Evolutionary conservation across 1,139 yeast genomes (phyloP).

Genomic region (Lodderomyces oxycetoniae): DNA sequence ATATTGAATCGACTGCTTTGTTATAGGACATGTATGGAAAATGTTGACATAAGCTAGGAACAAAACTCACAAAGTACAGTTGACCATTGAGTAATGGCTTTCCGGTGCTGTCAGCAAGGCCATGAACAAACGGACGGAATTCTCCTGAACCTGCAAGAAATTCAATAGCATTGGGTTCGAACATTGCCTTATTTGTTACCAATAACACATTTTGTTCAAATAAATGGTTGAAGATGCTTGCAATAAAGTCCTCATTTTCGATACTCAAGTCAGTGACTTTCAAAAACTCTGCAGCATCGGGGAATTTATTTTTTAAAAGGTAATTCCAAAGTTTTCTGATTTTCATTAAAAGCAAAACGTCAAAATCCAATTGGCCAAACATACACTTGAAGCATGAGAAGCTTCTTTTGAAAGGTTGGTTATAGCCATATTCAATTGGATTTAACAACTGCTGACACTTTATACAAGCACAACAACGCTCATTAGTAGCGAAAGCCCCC

Average conservation of each 20-base stretch:
- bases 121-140: constrained; percentile 11
- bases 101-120: constrained; percentile 11
- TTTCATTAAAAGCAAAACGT: constrained; percentile 15
- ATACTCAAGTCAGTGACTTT: constrained; percentile 9
- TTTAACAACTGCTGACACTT: constrained; percentile 15
- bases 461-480: constrained; percentile 8
- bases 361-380: constrained; percentile 10
- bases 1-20: constrained; percentile 10
- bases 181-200: constrained; percentile 5
- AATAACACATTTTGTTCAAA: constrained; percentile 14
- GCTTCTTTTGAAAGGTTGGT: constrained; percentile 4
- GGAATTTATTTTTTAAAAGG: constrained; percentile 14
- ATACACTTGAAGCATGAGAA: constrained; percentile 17
- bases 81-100: constrained; percentile 7
- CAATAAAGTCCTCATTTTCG: constrained; percentile 6
- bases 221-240: constrained; percentile 15
- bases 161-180: constrained; percentile 8
- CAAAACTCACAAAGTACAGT: constrained; percentile 15
- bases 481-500: not conserved
- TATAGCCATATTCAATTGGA: constrained; percentile 17
- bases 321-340: constrained; percentile 18
- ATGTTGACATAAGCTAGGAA: constrained; percentile 13
- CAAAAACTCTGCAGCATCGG: constrained; percentile 13
- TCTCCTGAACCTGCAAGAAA: constrained; percentile 14
- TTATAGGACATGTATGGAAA: constrained; percentile 8